Evolutionary conservation across 345 rosid genomes (phyloP), one percentile per base, ranked within the genome.

Genomic region (Corchorus capsularis): DNA sequence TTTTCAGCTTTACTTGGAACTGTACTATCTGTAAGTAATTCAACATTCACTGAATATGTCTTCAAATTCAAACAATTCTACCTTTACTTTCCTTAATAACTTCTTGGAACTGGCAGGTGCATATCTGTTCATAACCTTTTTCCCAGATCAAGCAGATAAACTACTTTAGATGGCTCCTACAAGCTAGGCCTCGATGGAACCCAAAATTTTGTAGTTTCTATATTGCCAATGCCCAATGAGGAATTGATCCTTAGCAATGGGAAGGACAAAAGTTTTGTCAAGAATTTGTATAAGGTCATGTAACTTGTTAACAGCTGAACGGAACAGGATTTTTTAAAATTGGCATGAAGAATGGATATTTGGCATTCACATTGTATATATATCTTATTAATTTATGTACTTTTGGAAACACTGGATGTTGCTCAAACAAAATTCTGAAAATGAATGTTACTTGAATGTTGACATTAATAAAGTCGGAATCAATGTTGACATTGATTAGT

Each of bases 101-200:
- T 35, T 15, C 9, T n/a, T 41, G 53, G 5, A 74, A 64, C 61
- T 13, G 35, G 63, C 87, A 94, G 99, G 98, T 82, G 99, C 99
- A n/a, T 90, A 8, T 79, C 90, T 95, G 69, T 95, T 95, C 83
- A 83, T 91, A 76, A 89, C 94, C 8, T 80, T 93, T 83, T 91
- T 95, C 84, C 98, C 96, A 0, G 99, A 95, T 20, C 97, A 91
- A 82, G 98, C 99, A 32, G 98, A 90, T 87, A 91, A 89, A 86
- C 70, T 91, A 59, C 47, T 89, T 68, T 82, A 79, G 52, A 67
- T 94, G 53, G 69, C 69, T 61, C 97, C 97, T 1, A 57, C 87
- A 53, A 72, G 87, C 66, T 94, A 86, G 81, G 71, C 67, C 53
- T n/a, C 12, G n/a, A 6, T 2, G n/a, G 43, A 39, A 10, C 50